Conservation (phyloP, 2,329 filamentous ascomycete species). For the Fusarium coffeatum region DNA sequence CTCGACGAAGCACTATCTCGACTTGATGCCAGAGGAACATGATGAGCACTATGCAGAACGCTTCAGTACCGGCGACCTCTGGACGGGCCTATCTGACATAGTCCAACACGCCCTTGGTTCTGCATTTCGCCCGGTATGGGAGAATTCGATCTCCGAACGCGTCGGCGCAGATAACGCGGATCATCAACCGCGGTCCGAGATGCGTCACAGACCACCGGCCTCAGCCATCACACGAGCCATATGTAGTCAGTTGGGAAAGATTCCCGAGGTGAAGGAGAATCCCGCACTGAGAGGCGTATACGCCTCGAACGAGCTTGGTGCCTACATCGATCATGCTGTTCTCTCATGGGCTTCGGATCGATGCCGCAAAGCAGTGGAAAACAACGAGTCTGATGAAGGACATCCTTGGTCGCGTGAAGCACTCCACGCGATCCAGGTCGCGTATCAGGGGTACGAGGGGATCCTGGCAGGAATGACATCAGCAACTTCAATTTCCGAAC, state of each 20-base stretch:
- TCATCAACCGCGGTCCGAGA: not conserved
- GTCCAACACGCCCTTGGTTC: not conserved
- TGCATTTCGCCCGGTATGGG: not conserved
- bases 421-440: not conserved
- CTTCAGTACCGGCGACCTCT: not conserved
- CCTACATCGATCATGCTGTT: not conserved
- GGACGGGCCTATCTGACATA: not conserved
- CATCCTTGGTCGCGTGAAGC: not conserved
- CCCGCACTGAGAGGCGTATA: not conserved
- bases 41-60: not conserved
- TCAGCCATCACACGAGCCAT: not conserved
- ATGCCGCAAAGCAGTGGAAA: not conserved
- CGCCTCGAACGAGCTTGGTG: not conserved
- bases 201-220: not conserved
- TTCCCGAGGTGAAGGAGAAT: constrained; percentile 1
- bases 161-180: not conserved
- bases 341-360: not conserved
- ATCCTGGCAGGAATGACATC: not conserved
- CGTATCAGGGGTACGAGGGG: not conserved
- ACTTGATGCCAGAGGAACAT: not conserved
- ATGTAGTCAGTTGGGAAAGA: not conserved
- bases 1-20: not conserved
- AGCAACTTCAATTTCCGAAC: not conserved
- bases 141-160: not conserved
- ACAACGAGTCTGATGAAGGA: not conserved